Conservation (phyloP, 805 yeast genomes). For the Saturnispora serradocipensis region DNA sequence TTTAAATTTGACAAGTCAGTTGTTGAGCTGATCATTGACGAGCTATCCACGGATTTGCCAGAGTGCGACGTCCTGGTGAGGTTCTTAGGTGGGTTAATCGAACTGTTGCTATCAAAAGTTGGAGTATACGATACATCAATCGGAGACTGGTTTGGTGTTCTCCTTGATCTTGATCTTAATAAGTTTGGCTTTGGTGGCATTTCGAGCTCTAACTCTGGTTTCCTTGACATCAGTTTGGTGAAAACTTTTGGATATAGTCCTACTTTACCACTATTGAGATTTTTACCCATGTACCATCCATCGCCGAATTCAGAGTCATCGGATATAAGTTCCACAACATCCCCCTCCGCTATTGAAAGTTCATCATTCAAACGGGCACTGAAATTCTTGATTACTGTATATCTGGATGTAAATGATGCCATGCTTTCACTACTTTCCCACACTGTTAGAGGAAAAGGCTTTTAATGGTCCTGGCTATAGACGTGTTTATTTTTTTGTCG, state of each 20-base stretch:
- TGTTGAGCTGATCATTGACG: background rate
- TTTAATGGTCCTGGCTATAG: background rate
- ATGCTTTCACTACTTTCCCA: background rate
- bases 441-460: background rate
- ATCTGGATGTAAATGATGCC: slow-evolving; percentile 16
- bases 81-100: background rate
- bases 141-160: slow-evolving; percentile 28
- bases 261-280: slow-evolving; percentile 58
- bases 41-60: background rate
- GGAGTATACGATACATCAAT: slow-evolving; percentile 14
- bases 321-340: slow-evolving; percentile 77
- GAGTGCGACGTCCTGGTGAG: background rate
- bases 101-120: background rate
- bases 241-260: slow-evolving; percentile 90
- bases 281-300: slow-evolving; percentile 94
- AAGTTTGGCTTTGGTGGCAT: slow-evolving; percentile 28
- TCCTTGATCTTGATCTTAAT: slow-evolving; percentile 52
- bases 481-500: background rate
- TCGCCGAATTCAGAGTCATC: slow-evolving; percentile 92
- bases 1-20: background rate
- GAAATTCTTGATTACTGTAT: slow-evolving; percentile 74
- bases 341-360: slow-evolving; percentile 70
- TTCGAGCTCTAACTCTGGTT: slow-evolving; percentile 4
- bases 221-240: slow-evolving; percentile 34
- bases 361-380: slow-evolving; percentile 86